Percentiles rank a stretch among this genome's conserved stretches.
These are phyloP conservation scores for Ramularia endophylla DNA, from an alignment of 2,329 filamentous ascomycete genomes.

Conservation along the genomic window DNA sequence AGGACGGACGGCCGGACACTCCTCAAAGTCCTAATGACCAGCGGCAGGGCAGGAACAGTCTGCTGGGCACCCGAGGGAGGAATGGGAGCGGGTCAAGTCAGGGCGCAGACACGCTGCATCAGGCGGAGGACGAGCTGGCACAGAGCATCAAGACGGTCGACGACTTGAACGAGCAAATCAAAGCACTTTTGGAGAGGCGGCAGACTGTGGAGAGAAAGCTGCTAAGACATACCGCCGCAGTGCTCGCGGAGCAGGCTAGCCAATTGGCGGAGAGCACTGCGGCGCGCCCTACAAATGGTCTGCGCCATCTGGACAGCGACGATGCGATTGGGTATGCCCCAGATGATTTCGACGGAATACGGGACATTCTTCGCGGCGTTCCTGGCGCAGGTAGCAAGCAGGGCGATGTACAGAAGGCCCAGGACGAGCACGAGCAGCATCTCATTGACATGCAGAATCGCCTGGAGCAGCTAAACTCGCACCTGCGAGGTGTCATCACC, in stretches of 20 bases:
- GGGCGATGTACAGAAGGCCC: constrained; percentile 16
- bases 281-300: constrained; percentile 9
- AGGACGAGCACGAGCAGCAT: constrained; percentile 24
- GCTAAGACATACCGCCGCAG: constrained; percentile 84
- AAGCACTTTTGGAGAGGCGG: constrained; percentile 68
- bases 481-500: constrained; percentile 26
- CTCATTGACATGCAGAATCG: constrained; percentile 26
- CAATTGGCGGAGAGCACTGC: not conserved
- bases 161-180: constrained; percentile 73
- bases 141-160: constrained; percentile 77
- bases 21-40: constrained; percentile 42
- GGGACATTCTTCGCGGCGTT: constrained; percentile 27
- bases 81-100: constrained; percentile 40
- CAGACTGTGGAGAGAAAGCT: constrained; percentile 70
- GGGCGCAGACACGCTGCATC: constrained; percentile 35
- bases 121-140: constrained; percentile 68
- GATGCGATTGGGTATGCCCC: constrained; percentile 21
- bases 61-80: constrained; percentile 27
- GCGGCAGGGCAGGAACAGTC: constrained; percentile 48
- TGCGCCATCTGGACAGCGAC: constrained; percentile 17
- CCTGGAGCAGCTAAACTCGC: constrained; percentile 28
- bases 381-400: constrained; percentile 16
- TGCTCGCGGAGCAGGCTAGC: constrained; percentile 69
- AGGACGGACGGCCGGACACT: constrained; percentile 39
- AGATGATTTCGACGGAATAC: constrained; percentile 51